Base-by-base conservation (phyloP, 768 basidiomycete species). In the Auriscalpium vulgare region DNA sequence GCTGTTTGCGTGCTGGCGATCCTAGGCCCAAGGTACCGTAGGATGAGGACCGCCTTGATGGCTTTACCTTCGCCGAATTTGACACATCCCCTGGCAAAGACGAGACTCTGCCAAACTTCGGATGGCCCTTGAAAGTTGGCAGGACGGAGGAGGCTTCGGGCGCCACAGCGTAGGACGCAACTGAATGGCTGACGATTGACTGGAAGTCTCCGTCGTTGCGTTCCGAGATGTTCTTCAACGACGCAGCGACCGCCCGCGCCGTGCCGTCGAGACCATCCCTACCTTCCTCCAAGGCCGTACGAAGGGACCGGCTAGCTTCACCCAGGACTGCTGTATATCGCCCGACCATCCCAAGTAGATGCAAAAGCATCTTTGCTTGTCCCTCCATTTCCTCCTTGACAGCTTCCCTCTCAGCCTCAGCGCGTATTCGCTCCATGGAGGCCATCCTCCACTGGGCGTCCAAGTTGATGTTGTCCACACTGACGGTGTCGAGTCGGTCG, bases 291-390 rank as follows among this genome's bases (percentile, higher is more conserved):
- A 68, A 58, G 54, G 67, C 82, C 44, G 56, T 70, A 57, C 57
- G 70, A 68, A 66, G 80, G 68, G 55, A 76, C 72, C 66, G 66
- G 34, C 75, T 73, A 16, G 77, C 74, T 56, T 91, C 86, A 11
- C 78, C 81, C 34, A 91, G 74, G 67, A 85, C 78, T 47, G 85
- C 80, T 4, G 85, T 90, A 65, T 86, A 88, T 60, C 88, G 75
- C 38, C 88, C 88, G 19, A 94, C 75, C 78, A 92, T 84, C 13
- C 90, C 88, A 34, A 91, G 72, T n/a, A 93, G 76, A 59, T 75
- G 76, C 29, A 91, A 81, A 57, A 89, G 72, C 37, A 85, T 73
- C 63, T 79, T 78, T 1, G 85, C 79, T 72, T 93, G 86, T 55
- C 80, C 77, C 37, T 72, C 74, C 16, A 88, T 76, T 5, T 84